Base-by-base conservation (phyloP, 495 filamentous ascomycete genomes). In the Annulohypoxylon maeteangense region DNA sequence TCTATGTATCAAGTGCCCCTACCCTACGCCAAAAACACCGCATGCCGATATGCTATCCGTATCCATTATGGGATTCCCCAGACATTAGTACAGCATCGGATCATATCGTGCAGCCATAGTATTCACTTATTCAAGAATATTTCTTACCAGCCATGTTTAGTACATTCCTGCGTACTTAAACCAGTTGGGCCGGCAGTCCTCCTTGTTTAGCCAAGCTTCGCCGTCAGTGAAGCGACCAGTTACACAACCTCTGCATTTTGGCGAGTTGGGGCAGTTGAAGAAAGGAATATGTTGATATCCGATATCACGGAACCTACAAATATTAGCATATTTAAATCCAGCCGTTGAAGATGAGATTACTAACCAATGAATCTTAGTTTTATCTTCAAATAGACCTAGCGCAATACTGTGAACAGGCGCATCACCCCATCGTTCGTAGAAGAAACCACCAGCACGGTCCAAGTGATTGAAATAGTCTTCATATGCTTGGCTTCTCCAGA, bases 361-460 rank as follows among this genome's bases (percentile, higher is more conserved):
- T 29, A 82, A 98, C 96, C 96, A 99, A 81, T 99, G 96, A 62
- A 99, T 91, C 79, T 93, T 94, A 78, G 86, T 89, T 67, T 87
- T 84, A 80, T 99, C 93, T 69, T 94, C 96, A 79, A 99, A 97
- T 47, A 99, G 78, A 22, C 93, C 96, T 60, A 99, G 75, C n/a
- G 92, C 95, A 73, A 99, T 93, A 44, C 91, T 95, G 81, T 99
- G 96, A 53, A 99, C 96, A 0, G 96, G 96, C 12, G 96, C 96
- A 84, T 99, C 96, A 16, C 96, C 96, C 96, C 96, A 99, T 60
- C 96, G 84, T 83, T 99, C 96, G 75, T 99, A 99, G 79, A 97
- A 99, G 88, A 99, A 99, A 36, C 95, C 95, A 32, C 96, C 96
- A 0, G 93, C 91, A 20, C 92, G 88, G 81, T 99, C 96, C 32